Evolutionary conservation across 352 stramenopile genomes (phyloP), one percentile per base, ranked within the genome.

Genomic region (Phytophthora cactorum): DNA sequence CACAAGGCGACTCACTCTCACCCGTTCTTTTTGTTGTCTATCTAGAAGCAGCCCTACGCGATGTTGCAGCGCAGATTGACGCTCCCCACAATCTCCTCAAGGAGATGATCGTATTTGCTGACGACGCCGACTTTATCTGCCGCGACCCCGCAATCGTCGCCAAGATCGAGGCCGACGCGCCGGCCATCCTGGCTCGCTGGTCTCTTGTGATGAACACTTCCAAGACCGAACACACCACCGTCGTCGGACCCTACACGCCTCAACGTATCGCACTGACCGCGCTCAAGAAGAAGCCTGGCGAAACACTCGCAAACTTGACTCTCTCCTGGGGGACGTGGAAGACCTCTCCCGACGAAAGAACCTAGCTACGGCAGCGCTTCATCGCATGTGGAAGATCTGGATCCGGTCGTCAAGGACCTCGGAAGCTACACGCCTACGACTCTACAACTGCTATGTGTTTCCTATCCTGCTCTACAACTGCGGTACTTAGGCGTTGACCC

Each of bases 21-120:
- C 43, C 43, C 29, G 52, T 68, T 61, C 31, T 61, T 55, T 67
- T 53, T 52, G 50, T 52, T 68, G 31, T 55, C 14, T 61, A 61
- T 5, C 15, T 68, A 7, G 59, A 62, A 61, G 51, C 52, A 51
- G 60, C 32, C n/a, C 5, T 56, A 22, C 50, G 44, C 11, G 52
- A 55, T 14, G 6, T 61, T 9, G 41, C 43, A 12, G 39, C n/a
- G 7, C 29, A 68, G 0, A 17, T 66, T n/a, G n/a, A 59, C 38
- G 47, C 54, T 2, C 39, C 47, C 25, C 50, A 59, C 9, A n/a
- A 54, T 1, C 38, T 59, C 31, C 59, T 68, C n/a, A 52, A 27
- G 10, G 27, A 55, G 28, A 57, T 62, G 43, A 62, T 53, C 10
- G 41, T 62, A 3, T 62, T 53, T 29, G 41, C 41, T 9, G 43